Base-by-base conservation (phyloP, 257 asterid species). In the Salvia rosmarinus region DNA sequence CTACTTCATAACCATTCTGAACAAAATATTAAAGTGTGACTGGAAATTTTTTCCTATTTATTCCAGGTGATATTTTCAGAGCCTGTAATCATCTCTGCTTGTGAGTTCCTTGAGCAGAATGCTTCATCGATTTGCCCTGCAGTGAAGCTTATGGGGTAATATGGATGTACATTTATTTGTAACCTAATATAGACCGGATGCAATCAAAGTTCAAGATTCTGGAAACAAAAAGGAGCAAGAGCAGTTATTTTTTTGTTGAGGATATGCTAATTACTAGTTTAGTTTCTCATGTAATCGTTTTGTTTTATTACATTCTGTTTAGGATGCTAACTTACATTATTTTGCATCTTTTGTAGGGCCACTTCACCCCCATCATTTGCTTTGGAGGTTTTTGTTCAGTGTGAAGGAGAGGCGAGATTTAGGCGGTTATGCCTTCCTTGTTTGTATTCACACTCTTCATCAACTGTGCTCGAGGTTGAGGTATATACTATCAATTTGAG, bases 41-140 rank as follows among this genome's bases (percentile, higher is more conserved):
- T 40, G 52, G 3, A 68, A 46, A 12, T 11, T 30, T 44, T 62
- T n/a, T 68, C 35, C 54, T 61, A 20, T 81, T 74, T 67, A 60
- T 65, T 42, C 67, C 89, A 89, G 99, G 96, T 91, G 80, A 71
- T 89, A 73, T 94, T 94, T 86, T 77, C 93, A 34, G 99, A 91
- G 82, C 75, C 78, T 21, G 78, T 72, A 9, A 66, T 78, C 63
- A 72, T 78, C 67, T 43, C 68, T 51, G 78, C 95, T 56, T 94
- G 99, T 77, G 99, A 94, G 87, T 88, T 94, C 82, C 89, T 94
- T 70, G 99, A 94, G 82, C 99, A 91, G 79, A 88, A 84, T 77
- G 91, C 96, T 52, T 67, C 98, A 56, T 91, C 99, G 70, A 55
- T 84, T 47, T 91, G 95, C 77, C 81, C 95, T 61, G 81, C 85